phyloP scores from a whole-genome alignment of 2,329 filamentous ascomycete genomes.

The Ophiocordyceps sinensis region DNA sequence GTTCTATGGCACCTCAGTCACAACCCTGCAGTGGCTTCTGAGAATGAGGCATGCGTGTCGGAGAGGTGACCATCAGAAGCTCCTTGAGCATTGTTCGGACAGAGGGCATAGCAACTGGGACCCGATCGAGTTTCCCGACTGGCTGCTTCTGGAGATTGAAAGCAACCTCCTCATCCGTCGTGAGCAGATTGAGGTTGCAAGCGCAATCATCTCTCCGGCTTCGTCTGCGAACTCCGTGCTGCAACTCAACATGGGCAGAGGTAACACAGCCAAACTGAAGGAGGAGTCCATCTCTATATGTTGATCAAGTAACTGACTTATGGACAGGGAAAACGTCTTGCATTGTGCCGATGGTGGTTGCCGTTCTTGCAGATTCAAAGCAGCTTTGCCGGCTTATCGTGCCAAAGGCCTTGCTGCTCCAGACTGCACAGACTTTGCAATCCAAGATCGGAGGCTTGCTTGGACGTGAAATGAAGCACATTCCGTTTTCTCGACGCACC shows the following conservation, averaged over 20 bases:
- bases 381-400: constrained; percentile 39
- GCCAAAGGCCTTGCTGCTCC: constrained; percentile 38
- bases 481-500: constrained; percentile 42
- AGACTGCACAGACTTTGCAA: constrained; percentile 42
- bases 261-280: constrained; percentile 10
- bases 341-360: constrained; percentile 37
- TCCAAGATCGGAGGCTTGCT: constrained; percentile 39
- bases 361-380: constrained; percentile 26
- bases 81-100: neutral
- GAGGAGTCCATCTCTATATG: neutral
- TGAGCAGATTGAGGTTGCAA: constrained; percentile 47
- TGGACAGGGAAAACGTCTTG: constrained; percentile 33
- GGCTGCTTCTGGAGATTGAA: constrained; percentile 54
- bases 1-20: constrained; percentile 26
- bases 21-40: constrained; percentile 27
- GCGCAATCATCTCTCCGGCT: constrained; percentile 39
- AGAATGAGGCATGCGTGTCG: constrained; percentile 16
- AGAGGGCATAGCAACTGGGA: constrained; percentile 38
- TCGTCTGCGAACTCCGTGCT: constrained; percentile 42
- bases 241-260: constrained; percentile 55
- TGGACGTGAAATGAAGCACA: constrained; percentile 35
- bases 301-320: constrained; percentile 13
- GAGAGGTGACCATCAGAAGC: neutral
- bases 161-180: constrained; percentile 45
- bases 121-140: constrained; percentile 39